Percentiles rank a stretch among this genome's conserved stretches.
These are phyloP conservation scores for Sporothrix mexicana DNA, from an alignment of 2,329 filamentous ascomycete genomes.

Conservation along the genomic window DNA sequence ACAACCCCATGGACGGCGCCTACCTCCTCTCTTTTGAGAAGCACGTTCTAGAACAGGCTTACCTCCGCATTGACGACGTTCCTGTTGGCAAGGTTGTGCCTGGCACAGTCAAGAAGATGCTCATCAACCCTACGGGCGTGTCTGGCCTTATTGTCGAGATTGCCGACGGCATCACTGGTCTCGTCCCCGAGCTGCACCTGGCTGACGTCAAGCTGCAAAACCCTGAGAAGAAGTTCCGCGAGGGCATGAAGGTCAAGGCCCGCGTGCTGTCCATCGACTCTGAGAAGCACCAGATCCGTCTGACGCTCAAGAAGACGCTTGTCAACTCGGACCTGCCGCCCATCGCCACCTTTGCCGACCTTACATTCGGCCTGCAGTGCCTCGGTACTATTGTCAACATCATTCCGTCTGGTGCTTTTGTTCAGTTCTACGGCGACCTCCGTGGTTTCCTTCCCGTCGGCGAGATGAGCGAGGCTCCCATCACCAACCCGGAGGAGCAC, in stretches of 20 bases:
- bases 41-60: slow-evolving; percentile 82
- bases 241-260: slow-evolving; percentile 82
- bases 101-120: slow-evolving; percentile 81
- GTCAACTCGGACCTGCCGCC: slow-evolving; percentile 86
- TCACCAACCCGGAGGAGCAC: slow-evolving; percentile 85
- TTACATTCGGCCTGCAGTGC: slow-evolving; percentile 75
- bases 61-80: slow-evolving; percentile 90
- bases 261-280: slow-evolving; percentile 82
- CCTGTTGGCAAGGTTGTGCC: slow-evolving; percentile 79
- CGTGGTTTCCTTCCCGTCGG: slow-evolving; percentile 88
- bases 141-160: slow-evolving; percentile 82
- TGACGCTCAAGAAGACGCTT: slow-evolving; percentile 93
- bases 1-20: slow-evolving; percentile 83
- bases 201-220: slow-evolving; percentile 87
- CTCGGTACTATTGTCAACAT: slow-evolving; percentile 88
- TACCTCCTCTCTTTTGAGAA: slow-evolving; percentile 86
- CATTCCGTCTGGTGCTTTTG: slow-evolving; percentile 76
- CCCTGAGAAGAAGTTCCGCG: slow-evolving; percentile 94
- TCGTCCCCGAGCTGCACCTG: slow-evolving; percentile 86
- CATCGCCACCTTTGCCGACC: slow-evolving; percentile 77
- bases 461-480: slow-evolving; percentile 98
- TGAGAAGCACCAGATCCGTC: slow-evolving; percentile 75
- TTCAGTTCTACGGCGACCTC: slow-evolving; percentile 88
- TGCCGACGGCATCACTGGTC: slow-evolving; percentile 84
- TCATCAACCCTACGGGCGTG: slow-evolving; percentile 78